A percentile compares a stretch with the other conserved stretches of the same genome.
phyloP scores from a whole-genome alignment of 305 asterid genomes.

The Rubia tinctorum region DNA sequence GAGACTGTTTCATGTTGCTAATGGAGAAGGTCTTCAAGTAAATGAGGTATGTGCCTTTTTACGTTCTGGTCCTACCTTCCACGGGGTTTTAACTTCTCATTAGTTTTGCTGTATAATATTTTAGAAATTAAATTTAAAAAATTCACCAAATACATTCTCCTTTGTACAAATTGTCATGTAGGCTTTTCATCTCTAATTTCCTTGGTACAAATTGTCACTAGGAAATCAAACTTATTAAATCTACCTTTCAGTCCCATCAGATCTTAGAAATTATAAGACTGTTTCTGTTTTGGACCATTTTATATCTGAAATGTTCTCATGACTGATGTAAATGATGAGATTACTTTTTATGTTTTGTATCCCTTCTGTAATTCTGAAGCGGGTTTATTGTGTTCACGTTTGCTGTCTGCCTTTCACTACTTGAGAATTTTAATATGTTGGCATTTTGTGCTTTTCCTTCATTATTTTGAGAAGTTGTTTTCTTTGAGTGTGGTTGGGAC shows the following conservation, averaged over 20 bases:
- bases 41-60: conserved; percentile 54
- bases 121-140: background rate
- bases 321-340: background rate
- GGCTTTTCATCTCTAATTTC: background rate
- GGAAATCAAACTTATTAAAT: background rate
- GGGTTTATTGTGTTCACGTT: background rate
- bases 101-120: background rate
- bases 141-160: background rate
- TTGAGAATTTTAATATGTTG: background rate
- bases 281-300: background rate
- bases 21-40: conserved; percentile 79
- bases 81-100: background rate
- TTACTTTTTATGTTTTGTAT: background rate
- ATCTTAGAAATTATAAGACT: background rate
- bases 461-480: background rate
- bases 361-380: background rate
- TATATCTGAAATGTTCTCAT: background rate
- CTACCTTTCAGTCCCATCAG: background rate
- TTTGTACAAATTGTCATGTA: background rate
- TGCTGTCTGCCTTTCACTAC: background rate
- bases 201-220: background rate
- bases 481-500: background rate
- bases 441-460: background rate
- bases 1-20: conserved; percentile 82
- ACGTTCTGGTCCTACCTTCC: background rate